Conservation (phyloP, 1,284 basidiomycete genomes). For the Pholiota adiposa region DNA sequence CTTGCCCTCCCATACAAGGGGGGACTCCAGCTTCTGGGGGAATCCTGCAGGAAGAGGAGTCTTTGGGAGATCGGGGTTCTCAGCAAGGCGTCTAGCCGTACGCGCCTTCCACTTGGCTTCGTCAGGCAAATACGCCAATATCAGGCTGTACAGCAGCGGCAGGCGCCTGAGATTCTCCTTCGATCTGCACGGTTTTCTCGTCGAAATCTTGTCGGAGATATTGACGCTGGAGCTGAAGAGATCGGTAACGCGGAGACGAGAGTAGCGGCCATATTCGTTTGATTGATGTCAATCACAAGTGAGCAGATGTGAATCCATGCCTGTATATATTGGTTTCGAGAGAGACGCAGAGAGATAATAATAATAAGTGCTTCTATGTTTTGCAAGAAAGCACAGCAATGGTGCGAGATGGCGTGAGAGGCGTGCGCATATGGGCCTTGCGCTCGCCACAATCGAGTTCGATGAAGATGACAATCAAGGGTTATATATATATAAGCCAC, state of each 20-base stretch:
- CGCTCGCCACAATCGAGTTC: background rate
- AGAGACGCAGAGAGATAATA: slow-evolving; percentile 1
- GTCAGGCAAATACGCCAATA: slow-evolving; percentile 37
- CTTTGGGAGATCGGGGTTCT: slow-evolving; percentile 31
- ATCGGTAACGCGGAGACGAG: slow-evolving; percentile 21
- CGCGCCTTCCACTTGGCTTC: slow-evolving; percentile 34
- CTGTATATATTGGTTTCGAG: slow-evolving; percentile 1
- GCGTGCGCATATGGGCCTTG: slow-evolving; percentile 1
- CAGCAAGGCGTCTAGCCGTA: slow-evolving; percentile 35
- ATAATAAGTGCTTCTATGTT: background rate
- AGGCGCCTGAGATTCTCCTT: background rate
- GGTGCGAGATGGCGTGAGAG: slow-evolving; percentile 22
- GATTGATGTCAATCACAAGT: background rate
- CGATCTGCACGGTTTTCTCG: background rate
- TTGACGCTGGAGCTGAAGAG: slow-evolving; percentile 12
- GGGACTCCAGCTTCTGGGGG: slow-evolving; percentile 33
- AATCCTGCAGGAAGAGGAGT: slow-evolving; percentile 38
- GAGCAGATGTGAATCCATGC: background rate
- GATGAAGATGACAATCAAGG: no score
- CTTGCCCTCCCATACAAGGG: slow-evolving; percentile 44
- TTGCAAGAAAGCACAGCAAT: slow-evolving; percentile 18
- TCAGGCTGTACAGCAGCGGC: slow-evolving; percentile 27
- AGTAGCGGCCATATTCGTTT: slow-evolving; percentile 14
- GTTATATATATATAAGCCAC: slow-evolving; percentile 9
- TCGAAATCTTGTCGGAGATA: background rate